These are phyloP conservation scores for Puccinellia tenuiflora DNA, from an alignment of 176 grass and related monocot species.

Conservation along the genomic window DNA sequence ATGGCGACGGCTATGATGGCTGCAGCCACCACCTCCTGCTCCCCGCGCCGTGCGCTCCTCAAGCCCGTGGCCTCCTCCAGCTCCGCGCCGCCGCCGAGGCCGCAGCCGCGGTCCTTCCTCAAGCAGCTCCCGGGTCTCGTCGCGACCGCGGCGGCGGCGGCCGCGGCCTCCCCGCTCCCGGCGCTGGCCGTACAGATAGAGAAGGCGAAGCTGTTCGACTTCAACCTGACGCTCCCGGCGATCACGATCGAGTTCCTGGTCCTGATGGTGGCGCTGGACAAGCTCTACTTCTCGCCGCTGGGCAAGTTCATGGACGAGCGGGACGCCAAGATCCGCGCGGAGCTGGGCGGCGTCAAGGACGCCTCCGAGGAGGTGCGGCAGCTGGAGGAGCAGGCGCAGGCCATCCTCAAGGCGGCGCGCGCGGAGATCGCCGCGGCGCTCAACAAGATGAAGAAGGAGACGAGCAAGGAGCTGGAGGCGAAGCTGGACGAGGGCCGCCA, in stretches of 20 bases:
- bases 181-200: slow-evolving; percentile 95
- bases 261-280: slow-evolving; percentile 97
- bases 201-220: slow-evolving; percentile 91
- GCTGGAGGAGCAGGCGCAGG: slow-evolving; percentile 76
- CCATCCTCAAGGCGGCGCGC: slow-evolving; percentile 76
- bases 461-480: slow-evolving; percentile 64
- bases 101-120: not conserved
- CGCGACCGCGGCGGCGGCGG: slow-evolving; percentile 45
- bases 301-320: slow-evolving; percentile 98
- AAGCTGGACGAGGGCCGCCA: slow-evolving; percentile 76
- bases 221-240: slow-evolving; percentile 81
- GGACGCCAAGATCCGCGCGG: slow-evolving; percentile 78
- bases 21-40: slow-evolving; percentile 50
- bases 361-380: slow-evolving; percentile 87
- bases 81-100: not conserved
- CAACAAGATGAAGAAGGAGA: slow-evolving; percentile 99
- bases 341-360: slow-evolving; percentile 91
- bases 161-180: slow-evolving; percentile 53
- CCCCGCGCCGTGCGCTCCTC: slow-evolving; percentile 21
- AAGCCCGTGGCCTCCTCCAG: slow-evolving; percentile 33
- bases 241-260: slow-evolving; percentile 89
- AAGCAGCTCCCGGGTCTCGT: slow-evolving; percentile 30
- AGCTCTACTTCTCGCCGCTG: slow-evolving; percentile 89
- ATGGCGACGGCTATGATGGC: slow-evolving; percentile 49
- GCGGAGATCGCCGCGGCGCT: slow-evolving; percentile 90